Evolutionary conservation across 1,284 basidiomycete genomes (phyloP).

Genomic region (Crocinoboletus sp.): DNA sequence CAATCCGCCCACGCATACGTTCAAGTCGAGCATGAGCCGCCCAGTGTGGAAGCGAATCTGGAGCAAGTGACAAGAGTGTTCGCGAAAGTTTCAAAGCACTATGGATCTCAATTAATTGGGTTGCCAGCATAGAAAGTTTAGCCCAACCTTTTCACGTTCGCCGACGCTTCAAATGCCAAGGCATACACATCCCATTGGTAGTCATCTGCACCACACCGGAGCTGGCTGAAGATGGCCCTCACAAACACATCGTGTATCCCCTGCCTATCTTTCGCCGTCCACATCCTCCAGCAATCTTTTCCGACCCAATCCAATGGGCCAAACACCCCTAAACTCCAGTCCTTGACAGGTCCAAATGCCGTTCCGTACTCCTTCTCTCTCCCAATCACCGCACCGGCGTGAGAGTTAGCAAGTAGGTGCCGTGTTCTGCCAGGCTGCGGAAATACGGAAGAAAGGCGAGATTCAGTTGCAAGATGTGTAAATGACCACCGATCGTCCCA

Average conservation of each 20-base stretch:
- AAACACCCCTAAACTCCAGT: conserved; percentile 54
- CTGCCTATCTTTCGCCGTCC: conserved; percentile 46
- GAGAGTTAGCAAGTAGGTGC: conserved; percentile 47
- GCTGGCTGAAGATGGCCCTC: conserved; percentile 53
- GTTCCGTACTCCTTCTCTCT: conserved; percentile 55
- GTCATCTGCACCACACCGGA: conserved; percentile 48
- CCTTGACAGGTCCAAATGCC: conserved; percentile 62
- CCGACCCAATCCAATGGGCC: conserved; percentile 50
- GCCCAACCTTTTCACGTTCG: conserved; percentile 56
- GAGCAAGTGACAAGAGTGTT: conserved; percentile 55
- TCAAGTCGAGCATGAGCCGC: conserved; percentile 79
- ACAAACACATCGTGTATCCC: conserved; percentile 46
- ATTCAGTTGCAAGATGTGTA: conserved; percentile 39
- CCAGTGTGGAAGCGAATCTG: conserved; percentile 74
- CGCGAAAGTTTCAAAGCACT: conserved; percentile 78
- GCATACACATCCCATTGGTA: conserved; percentile 58
- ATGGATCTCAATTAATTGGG: conserved; percentile 12
- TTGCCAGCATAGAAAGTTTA: too few species aligned
- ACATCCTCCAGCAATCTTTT: conserved; percentile 40
- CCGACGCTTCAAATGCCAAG: conserved; percentile 63
- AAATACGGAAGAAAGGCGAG: conserved; percentile 50
- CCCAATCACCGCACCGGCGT: conserved; percentile 62
- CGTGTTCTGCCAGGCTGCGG: conserved; percentile 36
- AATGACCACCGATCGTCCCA: conserved; percentile 67
- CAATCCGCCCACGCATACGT: conserved; percentile 60